Percentiles rank a stretch among this genome's conserved stretches.
Conservation (phyloP, 345 rosid genomes). For the Citrus sinensis region DVS_A1.0 CM039163.1:39461001-39461500, state of each 20-base stretch:
- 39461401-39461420: conserved; percentile 41
- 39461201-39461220: conserved; percentile 50
- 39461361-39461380: conserved; percentile 66
- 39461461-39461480: conserved; percentile 41
- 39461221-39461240: conserved; percentile 52
- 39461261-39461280: conserved; percentile 53
- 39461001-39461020: conserved; percentile 50
- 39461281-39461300: conserved; percentile 56
- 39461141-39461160: conserved; percentile 50
- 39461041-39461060: conserved; percentile 45
- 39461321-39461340: conserved; percentile 58
- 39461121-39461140: conserved; percentile 48
- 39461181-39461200: conserved; percentile 46
- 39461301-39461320: conserved; percentile 53
- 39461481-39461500: conserved; percentile 29
- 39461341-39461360: conserved; percentile 50
- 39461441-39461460: conserved; percentile 43
- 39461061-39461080: conserved; percentile 45
- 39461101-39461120: conserved; percentile 49
- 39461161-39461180: conserved; percentile 42
- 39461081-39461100: conserved; percentile 51
- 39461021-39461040: conserved; percentile 44
- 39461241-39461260: conserved; percentile 45
- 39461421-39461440: conserved; percentile 52
- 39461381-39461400: conserved; percentile 39